These are phyloP conservation scores for Lipomyces yamadae DNA, from an alignment of 805 yeast genomes.

Conservation along the genomic window DNA sequence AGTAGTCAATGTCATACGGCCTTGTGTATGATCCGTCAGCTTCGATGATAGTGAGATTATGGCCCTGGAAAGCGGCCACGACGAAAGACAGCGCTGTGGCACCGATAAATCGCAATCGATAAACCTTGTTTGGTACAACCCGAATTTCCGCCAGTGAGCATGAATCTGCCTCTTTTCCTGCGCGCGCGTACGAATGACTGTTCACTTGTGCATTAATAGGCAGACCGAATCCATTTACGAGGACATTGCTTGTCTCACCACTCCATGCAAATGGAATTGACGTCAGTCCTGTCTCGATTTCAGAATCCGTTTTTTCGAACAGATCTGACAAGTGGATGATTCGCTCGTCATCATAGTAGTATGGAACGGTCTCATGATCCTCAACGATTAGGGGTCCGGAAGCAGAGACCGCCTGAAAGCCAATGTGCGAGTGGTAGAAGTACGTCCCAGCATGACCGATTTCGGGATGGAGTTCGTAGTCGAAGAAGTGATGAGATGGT, in stretches of 20 bases:
- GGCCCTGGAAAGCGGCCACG: not conserved
- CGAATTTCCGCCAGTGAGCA: not conserved
- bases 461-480: slow-evolving; percentile 4
- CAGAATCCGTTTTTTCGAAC: not conserved
- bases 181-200: too few species aligned
- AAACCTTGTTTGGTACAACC: slow-evolving; percentile 1
- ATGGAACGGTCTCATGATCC: not conserved
- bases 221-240: not conserved
- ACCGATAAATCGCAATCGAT: slow-evolving; percentile 3
- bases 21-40: not conserved
- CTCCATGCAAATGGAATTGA: not conserved
- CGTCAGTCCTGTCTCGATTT: slow-evolving; percentile 4
- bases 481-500: not conserved
- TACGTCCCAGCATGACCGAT: not conserved
- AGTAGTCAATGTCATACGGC: not conserved
- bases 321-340: not conserved
- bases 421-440: not conserved
- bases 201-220: too few species aligned
- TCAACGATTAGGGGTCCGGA: slow-evolving; percentile 5
- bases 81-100: not conserved
- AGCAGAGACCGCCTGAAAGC: slow-evolving; percentile 2
- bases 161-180: not conserved
- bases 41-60: slow-evolving; percentile 1
- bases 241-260: not conserved
- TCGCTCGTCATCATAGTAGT: not conserved